Conservation (phyloP, 2,329 filamentous ascomycete genomes). For the Cladosporium austrohemisphaericum region DNA sequence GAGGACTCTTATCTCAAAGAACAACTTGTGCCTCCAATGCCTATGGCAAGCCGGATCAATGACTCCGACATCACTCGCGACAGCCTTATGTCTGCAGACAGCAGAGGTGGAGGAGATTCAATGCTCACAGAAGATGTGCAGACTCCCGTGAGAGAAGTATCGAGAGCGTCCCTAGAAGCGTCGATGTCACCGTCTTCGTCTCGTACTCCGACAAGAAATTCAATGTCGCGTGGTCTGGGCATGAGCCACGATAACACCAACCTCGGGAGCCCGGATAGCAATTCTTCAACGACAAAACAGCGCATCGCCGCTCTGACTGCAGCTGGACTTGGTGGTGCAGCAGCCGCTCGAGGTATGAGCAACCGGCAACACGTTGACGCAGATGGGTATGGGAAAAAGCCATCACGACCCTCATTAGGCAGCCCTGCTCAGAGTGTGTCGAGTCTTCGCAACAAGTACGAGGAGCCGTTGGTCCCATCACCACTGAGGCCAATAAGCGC, state of each 20-base stretch:
- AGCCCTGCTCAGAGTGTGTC: conserved; percentile 93
- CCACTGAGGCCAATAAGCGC: conserved; percentile 32
- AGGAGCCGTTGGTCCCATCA: conserved; percentile 46
- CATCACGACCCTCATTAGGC: conserved; percentile 53
- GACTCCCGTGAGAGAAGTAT: conserved; percentile 60
- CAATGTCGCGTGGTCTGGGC: conserved; percentile 57
- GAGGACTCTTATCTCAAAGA: conserved; percentile 51
- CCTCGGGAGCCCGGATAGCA: conserved; percentile 37
- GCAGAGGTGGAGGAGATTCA: conserved; percentile 63
- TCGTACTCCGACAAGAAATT: conserved; percentile 60
- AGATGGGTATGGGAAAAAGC: conserved; percentile 30
- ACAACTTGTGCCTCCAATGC: conserved; percentile 68
- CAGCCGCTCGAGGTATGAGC: conserved; percentile 55
- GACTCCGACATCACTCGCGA: conserved; percentile 83
- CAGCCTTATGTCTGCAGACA: conserved; percentile 79
- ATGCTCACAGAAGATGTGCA: conserved; percentile 52
- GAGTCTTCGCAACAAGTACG: conserved; percentile 55
- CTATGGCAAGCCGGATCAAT: conserved; percentile 79
- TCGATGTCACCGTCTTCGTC: conserved; percentile 52
- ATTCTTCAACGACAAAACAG: conserved; percentile 34
- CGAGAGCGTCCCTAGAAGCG: conserved; percentile 52
- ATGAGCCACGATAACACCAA: conserved; percentile 62
- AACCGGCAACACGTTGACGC: conserved; percentile 50
- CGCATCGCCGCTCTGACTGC: conserved; percentile 37
- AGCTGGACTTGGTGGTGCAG: conserved; percentile 37